These are phyloP conservation scores for Lentinula detonsa DNA, from an alignment of 768 basidiomycete genomes.

Conservation along the genomic window DNA sequence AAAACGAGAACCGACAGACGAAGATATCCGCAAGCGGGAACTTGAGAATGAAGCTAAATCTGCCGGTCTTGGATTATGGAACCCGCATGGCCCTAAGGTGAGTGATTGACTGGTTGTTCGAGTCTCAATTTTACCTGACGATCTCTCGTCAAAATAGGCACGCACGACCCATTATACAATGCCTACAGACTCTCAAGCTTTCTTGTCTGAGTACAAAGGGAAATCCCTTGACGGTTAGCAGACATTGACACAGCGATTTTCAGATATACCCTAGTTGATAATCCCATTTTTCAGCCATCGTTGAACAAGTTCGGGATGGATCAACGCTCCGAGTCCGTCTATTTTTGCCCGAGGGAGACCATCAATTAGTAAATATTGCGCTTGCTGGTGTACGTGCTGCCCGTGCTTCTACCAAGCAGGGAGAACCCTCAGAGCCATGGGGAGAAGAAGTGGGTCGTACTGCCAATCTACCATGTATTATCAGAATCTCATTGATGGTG, in stretches of 20 bases:
- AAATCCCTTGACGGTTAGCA: conserved; percentile 75
- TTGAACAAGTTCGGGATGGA: conserved; percentile 92
- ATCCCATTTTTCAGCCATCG: conserved; percentile 53
- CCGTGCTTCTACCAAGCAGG: conserved; percentile 62
- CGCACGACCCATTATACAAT: conserved; percentile 76
- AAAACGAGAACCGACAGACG: conserved; percentile 78
- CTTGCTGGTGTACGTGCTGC: conserved; percentile 79
- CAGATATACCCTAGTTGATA: background rate
- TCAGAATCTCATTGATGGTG: conserved; percentile 12
- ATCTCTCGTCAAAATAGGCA: conserved; percentile 35
- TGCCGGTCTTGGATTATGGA: conserved; percentile 82
- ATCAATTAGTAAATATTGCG: conserved; percentile 85
- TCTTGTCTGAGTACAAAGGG: conserved; percentile 90
- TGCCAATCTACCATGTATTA: background rate
- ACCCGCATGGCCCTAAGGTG: conserved; percentile 71
- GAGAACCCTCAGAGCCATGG: conserved; percentile 76
- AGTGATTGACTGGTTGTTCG: conserved; percentile 2
- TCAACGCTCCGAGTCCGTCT: conserved; percentile 85
- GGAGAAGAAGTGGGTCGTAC: conserved; percentile 73
- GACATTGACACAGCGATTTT: background rate
- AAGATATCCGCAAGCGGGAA: conserved; percentile 66
- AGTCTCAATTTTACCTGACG: conserved; percentile 1
- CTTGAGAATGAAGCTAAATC: conserved; percentile 72
- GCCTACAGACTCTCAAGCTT: conserved; percentile 85
- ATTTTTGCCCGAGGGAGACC: conserved; percentile 81